phyloP scores from a whole-genome alignment of 495 filamentous ascomycete species.

The Aspergillus diversus region DNA sequence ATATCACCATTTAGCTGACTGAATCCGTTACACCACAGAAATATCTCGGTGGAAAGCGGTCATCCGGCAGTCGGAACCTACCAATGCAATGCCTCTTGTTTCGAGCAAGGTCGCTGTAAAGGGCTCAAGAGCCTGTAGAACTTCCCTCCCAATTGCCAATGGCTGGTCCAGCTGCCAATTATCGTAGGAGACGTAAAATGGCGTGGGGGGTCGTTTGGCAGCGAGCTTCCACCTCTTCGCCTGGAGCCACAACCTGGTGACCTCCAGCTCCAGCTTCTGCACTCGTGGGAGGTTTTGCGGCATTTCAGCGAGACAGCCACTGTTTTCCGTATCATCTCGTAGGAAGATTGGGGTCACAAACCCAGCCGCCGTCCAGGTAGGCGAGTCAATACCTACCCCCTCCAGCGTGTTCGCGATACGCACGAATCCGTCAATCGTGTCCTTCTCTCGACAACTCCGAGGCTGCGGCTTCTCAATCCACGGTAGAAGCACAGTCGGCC shows the following conservation, averaged over 20 bases:
- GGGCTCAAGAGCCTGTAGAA: neutral
- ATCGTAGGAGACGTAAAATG: conserved; percentile 1
- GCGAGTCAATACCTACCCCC: conserved; percentile 1
- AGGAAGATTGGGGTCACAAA: conserved; percentile 11
- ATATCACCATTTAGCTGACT: neutral
- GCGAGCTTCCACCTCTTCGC: conserved; percentile 14
- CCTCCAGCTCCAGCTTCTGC: neutral
- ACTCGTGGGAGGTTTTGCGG: neutral
- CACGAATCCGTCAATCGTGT: neutral
- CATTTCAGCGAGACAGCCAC: neutral
- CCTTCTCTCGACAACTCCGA: neutral
- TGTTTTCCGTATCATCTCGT: neutral
- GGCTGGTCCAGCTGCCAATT: conserved; percentile 10
- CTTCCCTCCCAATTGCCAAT: neutral
- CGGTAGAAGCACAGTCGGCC: conserved; percentile 2
- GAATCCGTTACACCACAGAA: too few species aligned
- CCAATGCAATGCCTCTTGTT: neutral
- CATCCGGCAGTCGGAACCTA: conserved; percentile 3
- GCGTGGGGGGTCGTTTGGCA: neutral
- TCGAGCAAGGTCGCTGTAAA: neutral
- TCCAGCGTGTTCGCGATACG: neutral
- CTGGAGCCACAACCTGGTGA: conserved; percentile 9
- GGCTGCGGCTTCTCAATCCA: neutral
- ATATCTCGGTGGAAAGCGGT: neutral
- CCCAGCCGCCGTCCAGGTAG: conserved; percentile 13